A percentile compares a stretch with the other conserved stretches of the same genome.
Conservation (phyloP, 1,284 basidiomycete species). For the Ganoderma leucocontextum region DNA sequence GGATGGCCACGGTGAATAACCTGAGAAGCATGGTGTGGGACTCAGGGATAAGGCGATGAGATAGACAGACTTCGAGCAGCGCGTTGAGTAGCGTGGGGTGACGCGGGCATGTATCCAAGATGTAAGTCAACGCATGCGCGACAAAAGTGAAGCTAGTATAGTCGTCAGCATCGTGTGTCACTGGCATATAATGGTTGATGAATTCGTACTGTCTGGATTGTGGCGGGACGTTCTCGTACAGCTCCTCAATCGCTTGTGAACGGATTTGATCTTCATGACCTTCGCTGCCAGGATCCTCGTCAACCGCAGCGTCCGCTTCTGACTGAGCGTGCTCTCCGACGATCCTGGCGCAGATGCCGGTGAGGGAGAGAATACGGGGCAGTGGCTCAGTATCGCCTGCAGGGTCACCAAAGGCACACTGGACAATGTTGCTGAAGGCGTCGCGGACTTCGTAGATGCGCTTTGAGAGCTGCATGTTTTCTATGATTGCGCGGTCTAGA, state of each 20-base stretch:
- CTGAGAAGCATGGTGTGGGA: constrained; percentile 50
- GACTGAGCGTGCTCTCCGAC: constrained; percentile 55
- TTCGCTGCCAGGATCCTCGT: constrained; percentile 38
- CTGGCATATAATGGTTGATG: not conserved
- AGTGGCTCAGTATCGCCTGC: not conserved
- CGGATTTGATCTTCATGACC: constrained; percentile 39
- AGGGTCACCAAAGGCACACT: constrained; percentile 39
- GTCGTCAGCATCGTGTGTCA: not conserved
- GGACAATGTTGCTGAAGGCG: constrained; percentile 58
- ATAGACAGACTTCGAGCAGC: constrained; percentile 57
- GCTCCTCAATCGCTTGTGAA: constrained; percentile 46
- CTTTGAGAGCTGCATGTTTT: constrained; percentile 53
- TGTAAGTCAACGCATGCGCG: constrained; percentile 58
- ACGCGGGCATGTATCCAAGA: constrained; percentile 53
- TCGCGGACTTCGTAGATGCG: constrained; percentile 60
- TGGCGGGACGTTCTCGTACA: constrained; percentile 60
- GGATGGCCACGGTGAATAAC: constrained; percentile 47
- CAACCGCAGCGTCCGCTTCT: constrained; percentile 40
- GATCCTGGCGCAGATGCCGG: constrained; percentile 56
- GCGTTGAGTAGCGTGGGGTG: constrained; percentile 55
- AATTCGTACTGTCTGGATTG: constrained; percentile 55
- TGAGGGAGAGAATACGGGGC: constrained; percentile 42
- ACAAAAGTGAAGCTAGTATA: constrained; percentile 52
- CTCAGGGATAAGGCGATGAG: constrained; percentile 50
- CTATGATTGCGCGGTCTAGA: constrained; percentile 46